Evolutionary conservation across 2,329 filamentous ascomycete genomes (phyloP).

Genomic region (Laburnicola sp.): DNA sequence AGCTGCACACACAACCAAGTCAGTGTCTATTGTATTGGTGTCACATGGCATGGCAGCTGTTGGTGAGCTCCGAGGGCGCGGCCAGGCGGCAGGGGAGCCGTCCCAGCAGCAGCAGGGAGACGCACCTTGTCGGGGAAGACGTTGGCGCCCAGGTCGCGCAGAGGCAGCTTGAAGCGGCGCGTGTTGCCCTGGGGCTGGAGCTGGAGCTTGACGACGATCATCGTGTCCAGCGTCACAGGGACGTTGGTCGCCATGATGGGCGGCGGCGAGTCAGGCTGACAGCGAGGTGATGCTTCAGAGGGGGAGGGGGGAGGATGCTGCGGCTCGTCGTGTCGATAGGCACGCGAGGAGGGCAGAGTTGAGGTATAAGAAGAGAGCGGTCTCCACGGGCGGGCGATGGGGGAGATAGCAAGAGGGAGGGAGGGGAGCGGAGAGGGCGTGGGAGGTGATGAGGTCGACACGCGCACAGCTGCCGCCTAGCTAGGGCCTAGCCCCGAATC

Average conservation of each 20-base stretch:
- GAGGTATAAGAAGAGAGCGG: not conserved
- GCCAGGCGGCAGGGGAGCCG: constrained; percentile 24
- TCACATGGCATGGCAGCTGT: constrained; percentile 7
- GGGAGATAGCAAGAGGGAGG: not conserved
- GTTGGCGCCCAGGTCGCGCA: constrained; percentile 76
- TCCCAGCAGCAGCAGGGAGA: constrained; percentile 27
- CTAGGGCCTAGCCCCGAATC: not conserved
- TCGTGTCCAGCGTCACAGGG: constrained; percentile 65
- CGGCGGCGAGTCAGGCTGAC: constrained; percentile 31
- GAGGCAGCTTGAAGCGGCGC: constrained; percentile 84
- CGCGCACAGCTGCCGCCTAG: not conserved
- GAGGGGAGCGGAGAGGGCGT: not conserved
- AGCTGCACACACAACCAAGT: constrained; percentile 46
- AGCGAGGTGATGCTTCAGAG: constrained; percentile 12
- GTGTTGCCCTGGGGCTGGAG: constrained; percentile 66
- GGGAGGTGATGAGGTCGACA: not conserved
- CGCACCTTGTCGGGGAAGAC: constrained; percentile 83
- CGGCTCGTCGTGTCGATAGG: not conserved
- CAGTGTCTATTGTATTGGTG: constrained; percentile 16
- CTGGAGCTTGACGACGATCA: constrained; percentile 83
- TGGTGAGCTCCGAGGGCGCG: constrained; percentile 13
- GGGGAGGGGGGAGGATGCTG: not conserved
- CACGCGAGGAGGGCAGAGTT: not conserved
- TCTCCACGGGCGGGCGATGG: not conserved
- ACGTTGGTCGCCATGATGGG: constrained; percentile 48